A percentile compares a stretch with the other conserved stretches of the same genome.
These are phyloP conservation scores for Lasiosphaeriaceae sp. DNA, from an alignment of 495 filamentous ascomycete genomes.

Conservation along the genomic window DNA sequence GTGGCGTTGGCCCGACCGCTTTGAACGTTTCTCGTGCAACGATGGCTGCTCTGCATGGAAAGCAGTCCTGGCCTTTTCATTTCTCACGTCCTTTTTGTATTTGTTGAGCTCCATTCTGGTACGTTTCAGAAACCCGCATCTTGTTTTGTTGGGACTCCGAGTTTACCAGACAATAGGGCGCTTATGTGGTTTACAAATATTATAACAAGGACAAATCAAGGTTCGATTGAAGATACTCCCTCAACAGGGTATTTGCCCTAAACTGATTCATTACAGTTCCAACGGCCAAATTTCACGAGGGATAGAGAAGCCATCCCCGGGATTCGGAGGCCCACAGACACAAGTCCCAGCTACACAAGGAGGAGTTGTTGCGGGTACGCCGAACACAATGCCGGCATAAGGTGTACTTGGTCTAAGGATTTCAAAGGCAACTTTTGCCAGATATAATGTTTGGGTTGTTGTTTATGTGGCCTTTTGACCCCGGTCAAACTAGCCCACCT, in stretches of 20 bases:
- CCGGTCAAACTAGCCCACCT: too few relatives aligned
- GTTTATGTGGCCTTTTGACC: too few relatives aligned
- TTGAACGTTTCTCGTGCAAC: neutral
- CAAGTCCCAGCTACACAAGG: too few relatives aligned
- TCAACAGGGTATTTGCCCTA: neutral
- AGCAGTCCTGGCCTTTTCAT: conserved; percentile 20
- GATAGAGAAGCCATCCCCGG: too few relatives aligned
- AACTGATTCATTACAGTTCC: neutral
- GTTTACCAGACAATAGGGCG: neutral
- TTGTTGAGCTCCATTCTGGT: conserved; percentile 21
- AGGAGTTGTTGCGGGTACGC: too few relatives aligned
- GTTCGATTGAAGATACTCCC: neutral
- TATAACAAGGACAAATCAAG: neutral
- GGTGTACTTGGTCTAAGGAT: too few relatives aligned
- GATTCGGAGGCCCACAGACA: too few relatives aligned
- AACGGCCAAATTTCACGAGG: neutral
- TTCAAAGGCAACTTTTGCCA: too few relatives aligned
- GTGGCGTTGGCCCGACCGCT: conserved; percentile 9
- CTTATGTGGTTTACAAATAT: conserved; percentile 7
- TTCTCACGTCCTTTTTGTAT: conserved; percentile 18
- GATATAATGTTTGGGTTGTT: too few relatives aligned
- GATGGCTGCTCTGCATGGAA: conserved; percentile 17
- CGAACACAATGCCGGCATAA: too few relatives aligned
- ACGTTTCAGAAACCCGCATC: neutral
- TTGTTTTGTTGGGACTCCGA: neutral